These are phyloP conservation scores for Crotalaria pallida DNA, from an alignment of 306 rosid genomes.

Conservation along the genomic window DNA sequence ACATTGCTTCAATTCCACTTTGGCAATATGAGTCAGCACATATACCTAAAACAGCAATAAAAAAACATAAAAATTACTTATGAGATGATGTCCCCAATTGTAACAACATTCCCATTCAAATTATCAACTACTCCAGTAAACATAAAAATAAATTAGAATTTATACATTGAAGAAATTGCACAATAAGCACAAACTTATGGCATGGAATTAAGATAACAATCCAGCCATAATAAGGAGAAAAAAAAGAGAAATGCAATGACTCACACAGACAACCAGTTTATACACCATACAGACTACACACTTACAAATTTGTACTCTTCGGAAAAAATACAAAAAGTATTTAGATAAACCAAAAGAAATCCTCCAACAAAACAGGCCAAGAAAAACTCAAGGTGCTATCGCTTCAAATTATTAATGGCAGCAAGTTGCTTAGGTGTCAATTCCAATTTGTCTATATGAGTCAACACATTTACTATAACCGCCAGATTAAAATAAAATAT, in stretches of 20 bases:
- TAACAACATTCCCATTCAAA: neutral
- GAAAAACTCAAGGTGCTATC: slow-evolving; percentile 32
- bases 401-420: slow-evolving; percentile 32
- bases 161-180: neutral
- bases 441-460: slow-evolving; percentile 54
- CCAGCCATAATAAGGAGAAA: neutral
- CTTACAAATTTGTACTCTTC: neutral
- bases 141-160: neutral
- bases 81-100: neutral
- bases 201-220: neutral
- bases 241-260: neutral
- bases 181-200: neutral
- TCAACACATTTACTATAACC: slow-evolving; percentile 64
- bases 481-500: no score
- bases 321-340: neutral
- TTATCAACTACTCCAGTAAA: neutral
- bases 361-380: neutral
- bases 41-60: slow-evolving; percentile 48
- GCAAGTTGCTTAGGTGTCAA: neutral
- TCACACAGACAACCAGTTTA: neutral
- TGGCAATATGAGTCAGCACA: slow-evolving; percentile 64
- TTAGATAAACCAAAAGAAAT: neutral
- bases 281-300: neutral
- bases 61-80: neutral
- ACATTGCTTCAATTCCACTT: slow-evolving; percentile 19